A percentile compares a stretch with the other conserved stretches of the same genome.
These are phyloP conservation scores for Amanita molliuscula DNA, from an alignment of 768 basidiomycete species.

Conservation along the genomic window DNA sequence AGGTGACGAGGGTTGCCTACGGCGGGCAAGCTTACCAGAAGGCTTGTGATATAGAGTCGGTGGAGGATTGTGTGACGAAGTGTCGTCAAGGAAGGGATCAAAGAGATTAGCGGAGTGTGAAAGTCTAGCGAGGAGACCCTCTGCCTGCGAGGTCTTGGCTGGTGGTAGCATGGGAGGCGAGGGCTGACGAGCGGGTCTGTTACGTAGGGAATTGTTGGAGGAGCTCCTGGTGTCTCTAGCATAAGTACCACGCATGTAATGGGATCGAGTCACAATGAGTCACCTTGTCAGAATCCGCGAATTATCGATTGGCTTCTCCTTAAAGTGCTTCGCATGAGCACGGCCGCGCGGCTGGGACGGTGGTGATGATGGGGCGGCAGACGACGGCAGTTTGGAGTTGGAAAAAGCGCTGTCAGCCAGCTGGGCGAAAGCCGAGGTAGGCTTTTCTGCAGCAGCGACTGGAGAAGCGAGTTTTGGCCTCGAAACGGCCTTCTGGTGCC, in stretches of 20 bases:
- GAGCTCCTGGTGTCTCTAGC: constrained; percentile 24
- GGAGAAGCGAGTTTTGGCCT: constrained; percentile 1
- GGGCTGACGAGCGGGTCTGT: constrained; percentile 48
- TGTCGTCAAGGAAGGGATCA: constrained; percentile 30
- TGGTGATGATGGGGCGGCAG: constrained; percentile 12
- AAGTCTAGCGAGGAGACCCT: constrained; percentile 31
- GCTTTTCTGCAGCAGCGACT: not conserved
- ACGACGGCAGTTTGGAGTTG: constrained; percentile 14
- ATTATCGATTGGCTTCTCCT: constrained; percentile 15
- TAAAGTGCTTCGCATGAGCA: constrained; percentile 17
- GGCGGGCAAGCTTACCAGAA: constrained; percentile 47
- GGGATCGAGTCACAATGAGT: not conserved
- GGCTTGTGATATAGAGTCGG: constrained; percentile 38
- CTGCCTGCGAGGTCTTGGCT: constrained; percentile 52
- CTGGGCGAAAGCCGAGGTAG: not conserved
- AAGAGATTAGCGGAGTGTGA: constrained; percentile 37
- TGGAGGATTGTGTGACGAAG: constrained; percentile 9
- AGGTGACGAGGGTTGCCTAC: constrained; percentile 30
- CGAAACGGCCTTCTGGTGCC: constrained; percentile 2
- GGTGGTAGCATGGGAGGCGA: constrained; percentile 39
- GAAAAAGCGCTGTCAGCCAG: constrained; percentile 13
- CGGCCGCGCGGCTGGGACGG: constrained; percentile 21
- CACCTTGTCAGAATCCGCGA: constrained; percentile 1
- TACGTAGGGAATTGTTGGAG: constrained; percentile 30
- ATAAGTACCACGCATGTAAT: not conserved